Evolutionary conservation across 805 yeast genomes (phyloP).

Genomic region (Cyberlindnera petersonii): DNA sequence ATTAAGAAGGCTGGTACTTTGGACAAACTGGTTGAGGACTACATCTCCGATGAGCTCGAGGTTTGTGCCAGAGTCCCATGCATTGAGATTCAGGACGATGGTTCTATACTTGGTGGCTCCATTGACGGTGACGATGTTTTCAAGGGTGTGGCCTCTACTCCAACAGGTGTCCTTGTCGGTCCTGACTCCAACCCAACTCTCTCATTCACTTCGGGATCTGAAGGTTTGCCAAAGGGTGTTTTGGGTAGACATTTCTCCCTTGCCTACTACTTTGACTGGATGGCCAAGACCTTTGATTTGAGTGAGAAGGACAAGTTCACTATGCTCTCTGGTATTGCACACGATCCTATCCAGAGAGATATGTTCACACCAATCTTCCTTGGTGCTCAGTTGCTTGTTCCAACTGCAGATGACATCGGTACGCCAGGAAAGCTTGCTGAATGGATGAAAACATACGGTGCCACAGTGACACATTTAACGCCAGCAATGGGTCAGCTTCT

Average conservation of each 20-base stretch:
- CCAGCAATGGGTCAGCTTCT: constrained; percentile 99
- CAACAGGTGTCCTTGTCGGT: constrained; percentile 90
- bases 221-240: constrained; percentile 98
- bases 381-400: constrained; percentile 91
- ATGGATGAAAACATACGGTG: constrained; percentile 91
- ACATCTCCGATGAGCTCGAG: constrained; percentile 66
- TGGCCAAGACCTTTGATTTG: constrained; percentile 81
- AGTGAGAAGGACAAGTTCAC: constrained; percentile 84
- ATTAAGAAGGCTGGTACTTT: constrained; percentile 85
- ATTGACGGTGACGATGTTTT: constrained; percentile 45
- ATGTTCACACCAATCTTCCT: constrained; percentile 96
- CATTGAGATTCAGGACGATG: constrained; percentile 73
- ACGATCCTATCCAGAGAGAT: constrained; percentile 98
- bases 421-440: constrained; percentile 97
- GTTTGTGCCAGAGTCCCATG: constrained; percentile 74
- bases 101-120: constrained; percentile 60
- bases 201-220: constrained; percentile 96
- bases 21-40: constrained; percentile 73
- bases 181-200: constrained; percentile 97
- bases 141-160: constrained; percentile 42
- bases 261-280: constrained; percentile 98
- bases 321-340: constrained; percentile 98
- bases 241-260: constrained; percentile 95
- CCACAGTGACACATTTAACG: constrained; percentile 95
- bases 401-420: constrained; percentile 96